These are phyloP conservation scores for Claviceps lovelessii DNA, from an alignment of 2,329 filamentous ascomycete genomes.

Conservation along the genomic window DNA sequence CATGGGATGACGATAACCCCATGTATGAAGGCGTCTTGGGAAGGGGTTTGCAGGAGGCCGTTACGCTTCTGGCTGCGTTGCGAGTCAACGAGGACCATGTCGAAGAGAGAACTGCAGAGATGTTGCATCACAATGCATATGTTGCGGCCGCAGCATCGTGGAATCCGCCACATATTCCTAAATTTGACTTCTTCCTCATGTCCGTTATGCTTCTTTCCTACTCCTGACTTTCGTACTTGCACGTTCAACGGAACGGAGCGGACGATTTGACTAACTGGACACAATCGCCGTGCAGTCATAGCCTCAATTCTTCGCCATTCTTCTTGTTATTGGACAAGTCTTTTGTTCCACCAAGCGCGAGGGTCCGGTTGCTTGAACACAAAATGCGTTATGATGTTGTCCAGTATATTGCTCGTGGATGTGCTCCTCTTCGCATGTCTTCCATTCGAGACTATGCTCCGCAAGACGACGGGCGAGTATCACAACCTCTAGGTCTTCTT, in stretches of 20 bases:
- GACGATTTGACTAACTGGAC: not conserved
- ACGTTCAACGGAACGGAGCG: too few species aligned
- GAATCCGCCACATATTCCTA: slow-evolving; percentile 47
- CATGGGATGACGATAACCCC: slow-evolving; percentile 42
- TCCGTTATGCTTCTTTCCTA: slow-evolving; percentile 15
- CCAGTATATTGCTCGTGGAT: slow-evolving; percentile 56
- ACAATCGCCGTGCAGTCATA: slow-evolving; percentile 45
- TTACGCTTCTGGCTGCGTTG: slow-evolving; percentile 45
- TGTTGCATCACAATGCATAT: slow-evolving; percentile 51
- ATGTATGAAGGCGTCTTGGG: slow-evolving; percentile 53
- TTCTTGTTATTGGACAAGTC: slow-evolving; percentile 53
- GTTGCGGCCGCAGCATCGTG: slow-evolving; percentile 43
- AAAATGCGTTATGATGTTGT: slow-evolving; percentile 64
- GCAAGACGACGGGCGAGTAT: slow-evolving; percentile 21
- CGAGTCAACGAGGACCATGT: slow-evolving; percentile 41
- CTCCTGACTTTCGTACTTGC: too few species aligned
- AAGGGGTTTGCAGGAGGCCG: slow-evolving; percentile 49
- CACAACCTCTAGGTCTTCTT: slow-evolving; percentile 34
- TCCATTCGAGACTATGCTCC: slow-evolving; percentile 45
- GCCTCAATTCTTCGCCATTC: slow-evolving; percentile 56
- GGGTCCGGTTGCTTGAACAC: slow-evolving; percentile 62
- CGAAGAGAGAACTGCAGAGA: slow-evolving; percentile 39
- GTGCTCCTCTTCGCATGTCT: slow-evolving; percentile 35
- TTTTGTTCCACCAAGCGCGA: slow-evolving; percentile 47
- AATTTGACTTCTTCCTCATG: slow-evolving; percentile 69